Conservation (phyloP, 2,329 filamentous ascomycete genomes). For the Fusarium verrucosum region DNA sequence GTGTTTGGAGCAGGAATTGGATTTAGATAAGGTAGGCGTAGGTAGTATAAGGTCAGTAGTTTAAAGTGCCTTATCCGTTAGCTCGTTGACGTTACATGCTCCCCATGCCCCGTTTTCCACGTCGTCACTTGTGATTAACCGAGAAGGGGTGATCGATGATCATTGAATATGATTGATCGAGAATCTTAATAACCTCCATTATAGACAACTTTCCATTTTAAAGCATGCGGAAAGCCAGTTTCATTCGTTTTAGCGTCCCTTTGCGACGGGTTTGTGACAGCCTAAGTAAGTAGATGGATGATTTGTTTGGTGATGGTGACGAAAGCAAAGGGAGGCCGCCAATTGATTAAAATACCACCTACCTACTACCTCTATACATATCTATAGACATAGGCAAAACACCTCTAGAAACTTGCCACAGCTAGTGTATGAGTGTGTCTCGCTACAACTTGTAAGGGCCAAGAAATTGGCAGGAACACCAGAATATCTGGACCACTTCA, state of each 20-base stretch:
- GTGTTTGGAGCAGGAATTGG: slow-evolving; percentile 6
- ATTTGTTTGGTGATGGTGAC: slow-evolving; percentile 17
- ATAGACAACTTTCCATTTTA: slow-evolving; percentile 5
- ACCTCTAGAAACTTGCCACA: slow-evolving; percentile 14
- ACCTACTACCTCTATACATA: too few relatives aligned
- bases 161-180: not conserved
- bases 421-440: slow-evolving; percentile 25
- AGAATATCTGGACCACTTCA: slow-evolving; percentile 12
- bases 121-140: slow-evolving; percentile 21
- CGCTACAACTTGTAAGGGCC: too few relatives aligned
- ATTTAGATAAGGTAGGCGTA: not conserved
- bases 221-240: slow-evolving; percentile 24
- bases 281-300: too few relatives aligned
- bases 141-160: slow-evolving; percentile 11
- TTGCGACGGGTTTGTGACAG: slow-evolving; percentile 18
- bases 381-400: too few relatives aligned
- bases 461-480: slow-evolving; percentile 1
- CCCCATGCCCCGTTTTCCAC: slow-evolving; percentile 2
- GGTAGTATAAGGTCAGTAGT: too few relatives aligned
- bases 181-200: slow-evolving; percentile 1
- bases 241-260: slow-evolving; percentile 26
- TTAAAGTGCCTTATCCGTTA: slow-evolving; percentile 1
- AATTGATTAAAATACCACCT: not conserved
- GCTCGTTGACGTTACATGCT: slow-evolving; percentile 35
- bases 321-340: slow-evolving; percentile 25